These are phyloP conservation scores for Fusarium sp. DNA, from an alignment of 2,329 filamentous ascomycete species.

Conservation along the genomic window DNA sequence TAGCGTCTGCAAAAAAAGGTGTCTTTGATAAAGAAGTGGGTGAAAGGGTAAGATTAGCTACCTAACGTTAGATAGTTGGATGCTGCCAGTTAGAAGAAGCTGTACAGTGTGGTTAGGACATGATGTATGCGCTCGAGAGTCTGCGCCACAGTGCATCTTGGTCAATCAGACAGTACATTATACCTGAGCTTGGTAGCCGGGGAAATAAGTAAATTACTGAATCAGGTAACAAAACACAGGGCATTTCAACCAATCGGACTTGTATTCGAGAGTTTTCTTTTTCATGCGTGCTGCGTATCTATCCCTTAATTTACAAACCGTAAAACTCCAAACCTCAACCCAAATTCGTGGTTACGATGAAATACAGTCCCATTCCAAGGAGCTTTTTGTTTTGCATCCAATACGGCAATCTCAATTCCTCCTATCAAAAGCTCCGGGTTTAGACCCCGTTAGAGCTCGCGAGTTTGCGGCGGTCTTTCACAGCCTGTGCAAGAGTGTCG, in stretches of 20 bases:
- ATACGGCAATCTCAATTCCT: not conserved
- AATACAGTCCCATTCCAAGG: slow-evolving; percentile 13
- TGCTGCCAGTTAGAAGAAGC: slow-evolving; percentile 32
- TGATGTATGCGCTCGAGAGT: not conserved
- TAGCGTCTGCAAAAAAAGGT: slow-evolving; percentile 2
- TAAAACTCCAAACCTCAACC: slow-evolving; percentile 41
- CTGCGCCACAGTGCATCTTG: not conserved
- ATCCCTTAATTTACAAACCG: slow-evolving; percentile 38
- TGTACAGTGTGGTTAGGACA: slow-evolving; percentile 35
- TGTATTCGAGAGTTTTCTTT: not conserved
- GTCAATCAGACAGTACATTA: slow-evolving; percentile 28
- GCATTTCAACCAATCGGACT: not conserved
- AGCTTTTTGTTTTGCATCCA: slow-evolving; percentile 11
- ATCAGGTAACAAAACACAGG: not conserved
- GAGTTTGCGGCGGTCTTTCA: slow-evolving; percentile 65
- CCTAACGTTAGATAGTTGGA: no score
- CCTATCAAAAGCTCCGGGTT: not conserved
- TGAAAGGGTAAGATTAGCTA: slow-evolving; percentile 13
- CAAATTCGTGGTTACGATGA: slow-evolving; percentile 27
- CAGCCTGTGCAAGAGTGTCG: slow-evolving; percentile 79
- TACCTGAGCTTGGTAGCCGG: slow-evolving; percentile 11
- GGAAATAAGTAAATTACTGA: slow-evolving; percentile 7
- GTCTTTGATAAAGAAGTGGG: slow-evolving; percentile 11
- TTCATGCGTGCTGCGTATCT: slow-evolving; percentile 32
- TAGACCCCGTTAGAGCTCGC: slow-evolving; percentile 40